Evolutionary conservation across 805 yeast genomes (phyloP), one percentile per base, ranked within the genome.

Genomic region (Starmerella stellata): DNA sequence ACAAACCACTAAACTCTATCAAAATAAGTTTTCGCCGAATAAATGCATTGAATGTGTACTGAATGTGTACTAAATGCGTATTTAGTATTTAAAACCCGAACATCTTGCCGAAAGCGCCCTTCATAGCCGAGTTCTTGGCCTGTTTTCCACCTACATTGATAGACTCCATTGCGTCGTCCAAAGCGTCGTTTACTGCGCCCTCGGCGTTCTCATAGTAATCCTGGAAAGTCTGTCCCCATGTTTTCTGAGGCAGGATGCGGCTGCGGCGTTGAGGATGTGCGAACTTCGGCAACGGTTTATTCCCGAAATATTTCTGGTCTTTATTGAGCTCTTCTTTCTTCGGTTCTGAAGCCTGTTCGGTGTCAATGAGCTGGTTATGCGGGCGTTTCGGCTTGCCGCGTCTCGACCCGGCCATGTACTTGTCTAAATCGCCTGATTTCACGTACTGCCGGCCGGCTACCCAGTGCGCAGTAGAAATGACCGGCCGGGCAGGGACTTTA

Each of bases 391-490:
- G 64, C 17, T 66, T 60, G 34, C 76, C 72, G 45, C 93, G 67
- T 38, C 72, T 70, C 0, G 75, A 75, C 1, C 95, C 95, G 4
- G 78, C 80, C 29, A 87, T 65, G 33, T 81, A 52, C 11, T 52
- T 39, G 42, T 78, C 75, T 38, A 90, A 62, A 44, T 80, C 93
- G 1, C 66, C 64, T 18, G 68, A 55, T 2, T 74, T 61, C n/a
- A 76, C 66, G 44, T 67, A 65, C 16, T 72, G 71, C 0, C 77
- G 61, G 2, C 95, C 95, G 47, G 76, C 72, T 5, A 90, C 80
- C 90, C 95, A 79, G 55, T 77, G 87, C 33, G 79, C 62, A 0
- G 90, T 70, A 28, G 82, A 72, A 5, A 80, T 72, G 4, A 71
- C 65, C 2, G 98, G 99, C 35, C 96, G 66, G 24, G 72, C 69